A percentile compares a stretch with the other conserved stretches of the same genome.
Evolutionary conservation across 2,329 filamentous ascomycete species (phyloP).

Genomic region (Penicillium sp.): DNA sequence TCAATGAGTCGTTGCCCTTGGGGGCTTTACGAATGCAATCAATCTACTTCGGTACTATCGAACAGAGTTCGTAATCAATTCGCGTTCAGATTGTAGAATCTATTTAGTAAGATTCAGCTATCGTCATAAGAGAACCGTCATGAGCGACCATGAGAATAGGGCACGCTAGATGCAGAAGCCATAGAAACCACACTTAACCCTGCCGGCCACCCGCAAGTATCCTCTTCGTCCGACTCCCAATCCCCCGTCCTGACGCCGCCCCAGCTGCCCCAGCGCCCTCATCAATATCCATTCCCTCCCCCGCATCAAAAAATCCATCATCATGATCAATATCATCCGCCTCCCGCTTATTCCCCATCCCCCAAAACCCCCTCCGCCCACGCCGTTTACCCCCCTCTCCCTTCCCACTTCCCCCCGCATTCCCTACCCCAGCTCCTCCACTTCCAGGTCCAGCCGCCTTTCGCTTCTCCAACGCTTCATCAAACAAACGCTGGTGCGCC

Average conservation of each 20-base stretch:
- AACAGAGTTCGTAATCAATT: neutral
- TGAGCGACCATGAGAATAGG: neutral
- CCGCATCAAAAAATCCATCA: conserved; percentile 38
- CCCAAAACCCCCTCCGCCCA: conserved; percentile 5
- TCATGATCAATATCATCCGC: conserved; percentile 41
- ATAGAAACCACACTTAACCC: conserved; percentile 2
- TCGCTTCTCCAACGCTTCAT: conserved; percentile 46
- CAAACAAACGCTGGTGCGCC: conserved; percentile 51
- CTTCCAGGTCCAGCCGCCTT: conserved; percentile 29
- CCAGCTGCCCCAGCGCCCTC: conserved; percentile 29
- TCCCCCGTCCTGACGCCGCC: conserved; percentile 7
- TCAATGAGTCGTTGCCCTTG: conserved; percentile 24
- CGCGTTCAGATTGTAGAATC: neutral
- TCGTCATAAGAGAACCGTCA: neutral
- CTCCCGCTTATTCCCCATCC: conserved; percentile 42
- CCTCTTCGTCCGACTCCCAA: conserved; percentile 34
- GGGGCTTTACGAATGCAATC: conserved; percentile 23
- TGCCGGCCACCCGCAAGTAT: conserved; percentile 32
- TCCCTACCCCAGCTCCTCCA: conserved; percentile 6
- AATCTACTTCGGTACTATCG: conserved; percentile 4
- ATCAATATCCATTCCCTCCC: conserved; percentile 43
- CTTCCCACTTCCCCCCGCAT: neutral
- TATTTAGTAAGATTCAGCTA: neutral
- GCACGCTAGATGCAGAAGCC: neutral
- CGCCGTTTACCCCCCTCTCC: conserved; percentile 1